These are phyloP conservation scores for Arthrobotrys pseudoclavata DNA, from an alignment of 2,329 filamentous ascomycete genomes.

Conservation along the genomic window DNA sequence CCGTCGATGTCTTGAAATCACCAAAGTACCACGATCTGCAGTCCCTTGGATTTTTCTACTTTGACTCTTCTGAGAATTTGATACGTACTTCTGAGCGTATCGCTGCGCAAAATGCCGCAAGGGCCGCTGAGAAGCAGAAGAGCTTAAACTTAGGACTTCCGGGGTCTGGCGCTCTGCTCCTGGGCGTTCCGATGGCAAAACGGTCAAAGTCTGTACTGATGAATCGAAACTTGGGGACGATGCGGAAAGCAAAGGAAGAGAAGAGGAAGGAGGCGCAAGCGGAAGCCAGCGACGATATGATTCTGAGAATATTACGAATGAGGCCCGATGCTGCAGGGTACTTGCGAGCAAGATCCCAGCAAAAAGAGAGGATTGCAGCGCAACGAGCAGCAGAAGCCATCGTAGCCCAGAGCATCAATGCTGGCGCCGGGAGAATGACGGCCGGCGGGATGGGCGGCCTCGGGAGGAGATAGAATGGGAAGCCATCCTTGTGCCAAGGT, in stretches of 20 bases:
- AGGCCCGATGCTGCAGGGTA: constrained; percentile 89
- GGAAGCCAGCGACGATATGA: constrained; percentile 98
- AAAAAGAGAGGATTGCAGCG: constrained; percentile 92
- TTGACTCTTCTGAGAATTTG: constrained; percentile 88
- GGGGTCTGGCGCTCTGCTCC: constrained; percentile 66
- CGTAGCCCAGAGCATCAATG: constrained; percentile 87
- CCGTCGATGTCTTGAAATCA: constrained; percentile 90
- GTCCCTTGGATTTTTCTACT: constrained; percentile 98
- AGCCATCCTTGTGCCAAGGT: neutral
- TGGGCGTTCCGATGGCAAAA: constrained; percentile 70
- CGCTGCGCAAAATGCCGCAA: constrained; percentile 85
- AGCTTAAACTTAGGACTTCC: constrained; percentile 75
- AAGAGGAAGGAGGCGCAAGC: constrained; percentile 95
- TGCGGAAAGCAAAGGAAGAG: constrained; percentile 95
- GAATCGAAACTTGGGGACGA: constrained; percentile 92
- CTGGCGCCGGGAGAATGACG: constrained; percentile 68
- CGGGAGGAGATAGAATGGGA: constrained; percentile 54
- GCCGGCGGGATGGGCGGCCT: constrained; percentile 61
- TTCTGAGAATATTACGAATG: constrained; percentile 93
- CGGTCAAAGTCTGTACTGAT: constrained; percentile 84
- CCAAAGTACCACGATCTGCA: constrained; percentile 98
- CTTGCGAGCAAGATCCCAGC: constrained; percentile 87
- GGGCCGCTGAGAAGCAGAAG: constrained; percentile 79
- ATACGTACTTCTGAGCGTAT: constrained; percentile 97
- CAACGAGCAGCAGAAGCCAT: constrained; percentile 93